These are phyloP conservation scores for Ganoderma leucocontextum DNA, from an alignment of 1,284 basidiomycete genomes.

Conservation along the genomic window DNA sequence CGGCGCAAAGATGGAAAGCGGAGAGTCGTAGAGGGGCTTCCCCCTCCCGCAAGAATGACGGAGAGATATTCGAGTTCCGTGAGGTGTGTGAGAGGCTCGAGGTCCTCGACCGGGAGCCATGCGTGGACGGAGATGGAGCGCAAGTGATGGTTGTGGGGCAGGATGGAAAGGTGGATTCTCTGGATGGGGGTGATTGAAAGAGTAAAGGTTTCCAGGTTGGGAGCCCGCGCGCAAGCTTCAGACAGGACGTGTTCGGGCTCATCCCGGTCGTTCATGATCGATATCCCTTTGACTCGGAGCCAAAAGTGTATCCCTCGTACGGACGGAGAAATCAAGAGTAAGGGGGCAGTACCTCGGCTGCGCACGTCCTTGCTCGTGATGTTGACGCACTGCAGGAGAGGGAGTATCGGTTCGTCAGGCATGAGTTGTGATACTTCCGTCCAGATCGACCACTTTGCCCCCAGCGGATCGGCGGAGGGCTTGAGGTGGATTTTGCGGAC, in stretches of 20 bases:
- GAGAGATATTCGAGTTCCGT: background rate
- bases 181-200: background rate
- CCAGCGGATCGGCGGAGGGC: background rate
- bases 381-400: background rate
- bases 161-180: background rate
- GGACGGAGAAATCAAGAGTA: constrained; percentile 1
- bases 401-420: background rate
- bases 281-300: background rate
- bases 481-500: background rate
- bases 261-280: background rate
- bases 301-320: background rate
- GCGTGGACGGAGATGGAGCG: background rate
- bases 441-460: background rate
- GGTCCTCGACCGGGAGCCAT: background rate
- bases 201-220: background rate
- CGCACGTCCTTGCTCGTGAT: background rate
- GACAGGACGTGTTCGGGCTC: background rate
- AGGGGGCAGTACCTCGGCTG: background rate
- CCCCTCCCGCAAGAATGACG: background rate
- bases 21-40: background rate
- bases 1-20: background rate
- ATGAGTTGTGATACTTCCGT: background rate
- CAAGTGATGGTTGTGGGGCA: background rate
- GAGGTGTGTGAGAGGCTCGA: constrained; percentile 2
- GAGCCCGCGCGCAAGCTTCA: background rate